A percentile compares a stretch with the other conserved stretches of the same genome.
These are phyloP conservation scores for Ascoidea tarda DNA, from an alignment of 805 yeast genomes.

Conservation along the genomic window DNA sequence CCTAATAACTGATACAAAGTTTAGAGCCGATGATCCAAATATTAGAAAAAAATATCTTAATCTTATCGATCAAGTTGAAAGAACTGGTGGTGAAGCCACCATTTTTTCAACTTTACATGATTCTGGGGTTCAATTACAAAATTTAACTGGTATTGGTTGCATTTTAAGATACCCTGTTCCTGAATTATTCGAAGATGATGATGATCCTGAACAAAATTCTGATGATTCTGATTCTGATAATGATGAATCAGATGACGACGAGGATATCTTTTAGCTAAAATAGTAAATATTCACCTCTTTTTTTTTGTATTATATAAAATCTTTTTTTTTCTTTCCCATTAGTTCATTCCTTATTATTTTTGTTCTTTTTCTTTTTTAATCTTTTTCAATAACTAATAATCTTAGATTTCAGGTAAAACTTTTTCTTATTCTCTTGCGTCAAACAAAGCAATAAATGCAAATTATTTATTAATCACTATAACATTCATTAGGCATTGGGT, in stretches of 20 bases:
- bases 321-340: too few species aligned
- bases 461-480: too few species aligned
- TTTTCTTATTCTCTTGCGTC: too few species aligned
- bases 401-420: too few species aligned
- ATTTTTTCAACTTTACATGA: conserved; percentile 79
- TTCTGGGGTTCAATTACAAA: conserved; percentile 80
- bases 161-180: conserved; percentile 72
- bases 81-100: conserved; percentile 61
- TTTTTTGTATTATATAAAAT: background rate
- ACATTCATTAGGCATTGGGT: too few species aligned
- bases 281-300: conserved; percentile 1
- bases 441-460: too few species aligned
- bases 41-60: conserved; percentile 56
- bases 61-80: conserved; percentile 53
- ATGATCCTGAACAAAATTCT: conserved; percentile 26
- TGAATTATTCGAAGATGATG: conserved; percentile 53
- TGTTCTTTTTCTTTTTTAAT: too few species aligned
- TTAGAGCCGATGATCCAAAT: conserved; percentile 61
- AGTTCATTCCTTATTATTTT: too few species aligned
- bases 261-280: conserved; percentile 1
- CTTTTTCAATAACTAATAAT: too few species aligned
- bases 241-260: conserved; percentile 17
- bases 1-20: conserved; percentile 66
- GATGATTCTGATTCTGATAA: conserved; percentile 28
- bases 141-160: conserved; percentile 84